Evolutionary conservation across 495 filamentous ascomycete species (phyloP).

Genomic region (Lepidopterella palustris): DNA sequence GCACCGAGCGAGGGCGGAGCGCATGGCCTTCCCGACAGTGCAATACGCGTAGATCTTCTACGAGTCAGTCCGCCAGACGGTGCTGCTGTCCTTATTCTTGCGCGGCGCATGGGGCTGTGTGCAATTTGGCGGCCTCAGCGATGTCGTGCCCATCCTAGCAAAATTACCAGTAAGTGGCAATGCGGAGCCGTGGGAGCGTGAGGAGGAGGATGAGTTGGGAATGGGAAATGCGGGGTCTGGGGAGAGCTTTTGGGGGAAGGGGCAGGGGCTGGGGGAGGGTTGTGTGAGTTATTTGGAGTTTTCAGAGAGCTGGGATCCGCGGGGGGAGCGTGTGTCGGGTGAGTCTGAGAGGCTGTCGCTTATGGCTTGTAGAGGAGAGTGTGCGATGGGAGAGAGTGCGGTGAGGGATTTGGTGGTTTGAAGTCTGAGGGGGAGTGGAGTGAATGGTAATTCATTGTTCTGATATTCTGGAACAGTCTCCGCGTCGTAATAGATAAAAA

Average conservation of each 20-base stretch:
- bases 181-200: constrained; percentile 3
- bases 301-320: neutral
- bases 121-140: constrained; percentile 7
- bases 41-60: constrained; percentile 15
- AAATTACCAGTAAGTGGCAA: constrained; percentile 8
- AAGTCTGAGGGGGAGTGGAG: too few species aligned
- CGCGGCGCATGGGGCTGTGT: constrained; percentile 14
- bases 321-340: neutral
- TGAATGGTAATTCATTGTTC: too few species aligned
- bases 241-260: too few species aligned
- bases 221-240: neutral
- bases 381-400: too few species aligned
- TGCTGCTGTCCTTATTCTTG: constrained; percentile 15
- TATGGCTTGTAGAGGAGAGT: constrained; percentile 15
- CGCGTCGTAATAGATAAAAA: too few species aligned
- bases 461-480: too few species aligned
- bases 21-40: neutral
- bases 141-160: constrained; percentile 8
- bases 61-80: constrained; percentile 22
- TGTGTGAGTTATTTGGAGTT: constrained; percentile 14
- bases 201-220: neutral
- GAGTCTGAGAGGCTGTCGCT: constrained; percentile 20
- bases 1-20: constrained; percentile 17
- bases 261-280: too few species aligned
- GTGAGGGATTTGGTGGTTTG: too few species aligned